Evolutionary conservation across 2,329 filamentous ascomycete genomes (phyloP), one percentile per base, ranked within the genome.

Genomic region (Penicillium capsulatum): DNA sequence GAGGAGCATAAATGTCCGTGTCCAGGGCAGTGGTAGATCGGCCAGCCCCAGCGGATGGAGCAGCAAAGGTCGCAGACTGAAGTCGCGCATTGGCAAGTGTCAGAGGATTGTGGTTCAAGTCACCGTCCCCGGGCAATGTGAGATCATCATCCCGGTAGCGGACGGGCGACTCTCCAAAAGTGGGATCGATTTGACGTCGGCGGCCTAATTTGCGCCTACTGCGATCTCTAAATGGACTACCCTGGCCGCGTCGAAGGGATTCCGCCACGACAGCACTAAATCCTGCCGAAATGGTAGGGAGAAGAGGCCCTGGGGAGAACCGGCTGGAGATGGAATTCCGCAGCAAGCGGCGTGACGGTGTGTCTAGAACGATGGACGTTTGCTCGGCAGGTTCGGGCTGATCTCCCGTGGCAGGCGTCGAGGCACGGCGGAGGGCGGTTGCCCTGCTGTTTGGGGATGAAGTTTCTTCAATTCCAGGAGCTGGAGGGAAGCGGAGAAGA

Each of bases 201-300:
- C 55, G 59, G 15, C 56, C 52, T 5, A 46, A 38, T 37, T 50
- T 54, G 7, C 56, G 55, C 32, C 47, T 44, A 4, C 44, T 53
- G 16, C 64, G 61, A 24, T 60, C 56, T 37, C 59, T 63, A 14
- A 51, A 48, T 13, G 67, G 58, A 15, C 62, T 65, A 7, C 70
- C 70, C 43, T 76, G 68, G 10, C 77, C 75, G 11, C 77, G 73
- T n/a, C 79, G 73, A 17, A 83, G 66, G 15, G 79, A 74, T 47
- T 84, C 80, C 7, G 80, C 80, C 4, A 84, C 78, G 33, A 84
- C 75, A 1, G 76, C 80, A 55, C 72, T 78, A 11, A 85, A 67
- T 1, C 75, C 75, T 2, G 73, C 75, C 2, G 75, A 80, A 1
- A 84, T 66, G 0, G 81, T 79, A 19, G 75, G 75, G 2, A 80